Conservation (phyloP, 768 basidiomycete genomes). For the Piloderma croceum region DNA sequence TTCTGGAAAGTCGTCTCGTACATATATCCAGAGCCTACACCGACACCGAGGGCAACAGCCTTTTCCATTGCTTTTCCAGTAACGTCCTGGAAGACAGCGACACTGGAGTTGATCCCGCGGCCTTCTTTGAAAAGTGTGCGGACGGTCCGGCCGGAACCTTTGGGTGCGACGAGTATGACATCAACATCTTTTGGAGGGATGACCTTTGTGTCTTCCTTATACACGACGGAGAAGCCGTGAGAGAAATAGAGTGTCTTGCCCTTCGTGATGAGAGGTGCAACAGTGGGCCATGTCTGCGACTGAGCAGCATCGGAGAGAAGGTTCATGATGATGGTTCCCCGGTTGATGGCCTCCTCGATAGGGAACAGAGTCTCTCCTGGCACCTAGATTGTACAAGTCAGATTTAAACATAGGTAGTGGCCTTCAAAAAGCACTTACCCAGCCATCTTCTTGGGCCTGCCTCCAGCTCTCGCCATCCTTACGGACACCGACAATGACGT, state of each 20-base stretch:
- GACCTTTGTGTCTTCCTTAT: conserved; percentile 95
- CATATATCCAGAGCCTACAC: conserved; percentile 92
- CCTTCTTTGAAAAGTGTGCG: conserved; percentile 99
- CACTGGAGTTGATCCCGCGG: conserved; percentile 92
- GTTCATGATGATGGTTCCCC: conserved; percentile 99
- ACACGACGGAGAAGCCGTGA: conserved; percentile 98
- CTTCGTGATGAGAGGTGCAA: conserved; percentile 95
- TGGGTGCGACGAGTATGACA: conserved; percentile 98
- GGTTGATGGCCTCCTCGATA: conserved; percentile 94
- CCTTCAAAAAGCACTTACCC: conserved; percentile 48
- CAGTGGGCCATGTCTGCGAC: conserved; percentile 85
- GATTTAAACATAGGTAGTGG: too few species aligned
- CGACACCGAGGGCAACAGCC: conserved; percentile 91
- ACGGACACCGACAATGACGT: conserved; percentile 97
- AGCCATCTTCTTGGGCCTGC: conserved; percentile 92
- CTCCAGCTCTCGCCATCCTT: conserved; percentile 96
- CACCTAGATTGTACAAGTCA: too few species aligned
- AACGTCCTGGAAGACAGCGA: conserved; percentile 96
- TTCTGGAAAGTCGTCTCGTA: conserved; percentile 99
- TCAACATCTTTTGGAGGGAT: conserved; percentile 90
- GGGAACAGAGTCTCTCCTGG: conserved; percentile 97
- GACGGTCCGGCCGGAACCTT: conserved; percentile 97
- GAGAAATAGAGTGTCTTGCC: conserved; percentile 99
- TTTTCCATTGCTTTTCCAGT: conserved; percentile 97
- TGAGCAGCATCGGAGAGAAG: conserved; percentile 99